Base-by-base conservation (phyloP, 768 basidiomycete species). In the Boletales sp. region DNA sequence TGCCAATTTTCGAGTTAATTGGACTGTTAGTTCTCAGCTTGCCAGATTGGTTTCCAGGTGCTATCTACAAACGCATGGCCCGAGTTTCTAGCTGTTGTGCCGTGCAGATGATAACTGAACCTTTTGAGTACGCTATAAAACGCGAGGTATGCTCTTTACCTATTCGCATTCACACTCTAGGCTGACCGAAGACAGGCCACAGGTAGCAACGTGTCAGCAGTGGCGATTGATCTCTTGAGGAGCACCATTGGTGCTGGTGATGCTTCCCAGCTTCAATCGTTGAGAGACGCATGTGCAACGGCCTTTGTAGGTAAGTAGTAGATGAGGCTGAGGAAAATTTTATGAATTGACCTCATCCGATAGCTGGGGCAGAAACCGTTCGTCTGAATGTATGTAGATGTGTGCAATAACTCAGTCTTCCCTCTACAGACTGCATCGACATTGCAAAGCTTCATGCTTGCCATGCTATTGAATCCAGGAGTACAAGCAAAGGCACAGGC, bases 401-500 rank as follows among this genome's bases (percentile, higher is more conserved):
- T 6, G 9, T 48, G 10, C 49, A 14, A 41, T 7, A 31, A 14
- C 30, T 53, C 30, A 42, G 3, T 32, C 13, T 50, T 43, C 45
- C 10, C 15, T 25, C 14, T 37, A 15, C 34, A 57, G 55, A 47
- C 50, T 3, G n/a, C 42, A 1, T 37, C 63, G 1, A 53, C 49
- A 12, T 32, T 57, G 39, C 49, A 50, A 19, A 48, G 39, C 2
- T 71, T 73, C 48, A 53, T 70, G 49, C 54, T 70, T n/a, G 63
- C 61, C 12, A 72, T 71, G 64, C 28, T 63, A 8, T 48, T 51
- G 8, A 37, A 68, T 45, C 70, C 70, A 1, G 63, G 65, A 9
- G 59, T 66, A n/a, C 69, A 72, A 41, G 40, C 46, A 11, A 53
- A 50, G 19, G 70, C 70, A 28, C 57, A 65, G 7, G 59, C 58